A percentile compares a stretch with the other conserved stretches of the same genome.
Conservation (phyloP, 176 grass and related monocot species). For the Avena eriantha region DNA sequence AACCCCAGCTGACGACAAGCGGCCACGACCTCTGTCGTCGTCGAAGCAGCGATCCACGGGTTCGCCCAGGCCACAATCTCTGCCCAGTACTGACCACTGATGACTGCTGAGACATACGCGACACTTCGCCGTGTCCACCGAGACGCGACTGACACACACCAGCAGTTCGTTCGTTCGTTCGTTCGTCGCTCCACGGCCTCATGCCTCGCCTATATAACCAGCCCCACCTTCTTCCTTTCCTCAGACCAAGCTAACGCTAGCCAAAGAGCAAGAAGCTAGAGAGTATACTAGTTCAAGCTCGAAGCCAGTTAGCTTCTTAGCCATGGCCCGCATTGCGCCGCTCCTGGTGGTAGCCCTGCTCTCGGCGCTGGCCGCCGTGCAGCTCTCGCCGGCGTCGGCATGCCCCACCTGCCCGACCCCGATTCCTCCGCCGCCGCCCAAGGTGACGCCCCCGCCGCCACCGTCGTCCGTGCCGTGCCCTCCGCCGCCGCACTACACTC, state of each 20-base stretch:
- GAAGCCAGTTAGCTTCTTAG: neutral
- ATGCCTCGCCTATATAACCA: conserved; percentile 45
- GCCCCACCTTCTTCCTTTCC: neutral
- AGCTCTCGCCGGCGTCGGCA: conserved; percentile 47
- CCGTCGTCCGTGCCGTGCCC: conserved; percentile 47
- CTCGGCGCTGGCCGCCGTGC: neutral
- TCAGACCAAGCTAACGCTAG: conserved; percentile 1
- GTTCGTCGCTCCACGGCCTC: conserved; percentile 23
- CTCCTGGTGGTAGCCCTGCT: conserved; percentile 34
- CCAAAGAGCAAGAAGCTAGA: neutral
- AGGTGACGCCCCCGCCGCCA: conserved; percentile 12
- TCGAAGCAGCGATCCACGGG: conserved; percentile 2
- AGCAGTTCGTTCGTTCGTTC: neutral
- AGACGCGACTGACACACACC: neutral
- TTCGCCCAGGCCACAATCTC: conserved; percentile 37
- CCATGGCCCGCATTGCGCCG: conserved; percentile 44
- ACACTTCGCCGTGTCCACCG: conserved; percentile 17
- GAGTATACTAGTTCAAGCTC: neutral
- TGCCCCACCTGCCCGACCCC: conserved; percentile 64
- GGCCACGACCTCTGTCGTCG: neutral
- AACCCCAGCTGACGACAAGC: neutral
- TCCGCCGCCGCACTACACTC: conserved; percentile 17
- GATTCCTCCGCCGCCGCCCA: conserved; percentile 34
- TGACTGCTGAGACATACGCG: neutral
- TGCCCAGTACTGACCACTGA: neutral